Evolutionary conservation across 2,329 filamentous ascomycete species (phyloP).

Genomic region (Fusarium setosum): DNA sequence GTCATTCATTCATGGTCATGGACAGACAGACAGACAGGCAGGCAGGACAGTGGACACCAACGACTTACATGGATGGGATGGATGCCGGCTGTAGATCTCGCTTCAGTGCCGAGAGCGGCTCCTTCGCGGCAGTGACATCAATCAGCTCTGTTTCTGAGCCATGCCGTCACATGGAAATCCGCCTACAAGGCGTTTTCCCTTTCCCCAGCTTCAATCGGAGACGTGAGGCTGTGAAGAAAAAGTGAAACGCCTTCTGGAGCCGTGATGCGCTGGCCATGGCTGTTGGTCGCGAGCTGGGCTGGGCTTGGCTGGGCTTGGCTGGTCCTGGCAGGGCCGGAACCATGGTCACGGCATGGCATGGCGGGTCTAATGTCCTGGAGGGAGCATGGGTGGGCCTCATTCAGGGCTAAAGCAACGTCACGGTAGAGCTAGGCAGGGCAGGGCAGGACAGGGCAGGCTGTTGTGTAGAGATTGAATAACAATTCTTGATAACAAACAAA

Average conservation of each 20-base stretch:
- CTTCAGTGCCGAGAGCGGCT: background rate
- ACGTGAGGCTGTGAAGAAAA: conserved; percentile 17
- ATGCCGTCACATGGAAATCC: background rate
- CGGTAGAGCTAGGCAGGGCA: conserved; percentile 6
- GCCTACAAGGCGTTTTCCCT: conserved; percentile 24
- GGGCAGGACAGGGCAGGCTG: background rate
- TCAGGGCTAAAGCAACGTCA: conserved; percentile 39
- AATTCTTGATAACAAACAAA: background rate
- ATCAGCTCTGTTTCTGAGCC: background rate
- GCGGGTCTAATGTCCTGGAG: conserved; percentile 40
- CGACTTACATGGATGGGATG: background rate
- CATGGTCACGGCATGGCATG: conserved; percentile 29
- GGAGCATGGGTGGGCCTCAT: conserved; percentile 16
- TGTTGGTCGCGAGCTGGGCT: conserved; percentile 6
- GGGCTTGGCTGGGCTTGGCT: conserved; percentile 6
- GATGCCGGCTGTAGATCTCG: background rate
- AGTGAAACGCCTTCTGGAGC: conserved; percentile 16
- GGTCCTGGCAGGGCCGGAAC: conserved; percentile 26
- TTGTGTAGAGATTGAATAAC: background rate
- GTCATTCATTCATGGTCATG: background rate
- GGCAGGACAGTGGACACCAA: background rate
- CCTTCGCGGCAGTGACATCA: conserved; percentile 6
- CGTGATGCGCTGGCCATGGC: conserved; percentile 27
- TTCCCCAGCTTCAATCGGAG: background rate
- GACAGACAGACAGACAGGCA: background rate